These are phyloP conservation scores for Ophiosphaerella korrae DNA, from an alignment of 2,329 filamentous ascomycete genomes.

Conservation along the genomic window DNA sequence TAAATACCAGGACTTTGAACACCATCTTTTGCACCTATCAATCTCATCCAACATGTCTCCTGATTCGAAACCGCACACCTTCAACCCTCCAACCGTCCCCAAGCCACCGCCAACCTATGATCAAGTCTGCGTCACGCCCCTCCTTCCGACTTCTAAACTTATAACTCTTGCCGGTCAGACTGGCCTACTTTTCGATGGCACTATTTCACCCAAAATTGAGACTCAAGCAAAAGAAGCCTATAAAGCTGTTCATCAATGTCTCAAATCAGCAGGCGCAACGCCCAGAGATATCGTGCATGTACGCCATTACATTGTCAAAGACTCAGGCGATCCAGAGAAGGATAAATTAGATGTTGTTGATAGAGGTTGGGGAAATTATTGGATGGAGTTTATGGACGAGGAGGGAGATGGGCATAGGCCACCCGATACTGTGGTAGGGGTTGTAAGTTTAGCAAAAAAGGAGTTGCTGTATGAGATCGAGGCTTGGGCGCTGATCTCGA, in stretches of 20 bases:
- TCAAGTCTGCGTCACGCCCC: slow-evolving; percentile 39
- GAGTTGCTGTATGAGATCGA: slow-evolving; percentile 43
- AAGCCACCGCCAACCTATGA: slow-evolving; percentile 35
- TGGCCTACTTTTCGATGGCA: slow-evolving; percentile 20
- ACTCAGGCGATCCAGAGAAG: slow-evolving; percentile 32
- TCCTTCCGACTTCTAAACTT: slow-evolving; percentile 34
- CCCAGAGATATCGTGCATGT: slow-evolving; percentile 44
- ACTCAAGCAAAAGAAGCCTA: slow-evolving; percentile 39
- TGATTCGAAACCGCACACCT: slow-evolving; percentile 33
- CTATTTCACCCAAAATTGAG: slow-evolving; percentile 21
- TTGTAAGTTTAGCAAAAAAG: slow-evolving; percentile 39
- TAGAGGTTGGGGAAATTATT: slow-evolving; percentile 39
- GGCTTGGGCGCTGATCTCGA: slow-evolving; percentile 35
- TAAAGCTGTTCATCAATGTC: slow-evolving; percentile 27
- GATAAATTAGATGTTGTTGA: slow-evolving; percentile 31
- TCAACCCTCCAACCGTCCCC: slow-evolving; percentile 35
- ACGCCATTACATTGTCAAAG: slow-evolving; percentile 44
- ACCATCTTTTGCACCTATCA: not conserved
- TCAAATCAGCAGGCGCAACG: slow-evolving; percentile 38
- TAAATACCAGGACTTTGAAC: not conserved
- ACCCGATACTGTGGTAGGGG: slow-evolving; percentile 45
- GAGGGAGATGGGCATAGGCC: slow-evolving; percentile 40
- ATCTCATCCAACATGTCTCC: slow-evolving; percentile 9
- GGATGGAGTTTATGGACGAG: slow-evolving; percentile 45
- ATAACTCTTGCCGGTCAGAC: slow-evolving; percentile 43